phyloP scores from a whole-genome alignment of 805 yeast species.

The Spathaspora arborariae region DNA sequence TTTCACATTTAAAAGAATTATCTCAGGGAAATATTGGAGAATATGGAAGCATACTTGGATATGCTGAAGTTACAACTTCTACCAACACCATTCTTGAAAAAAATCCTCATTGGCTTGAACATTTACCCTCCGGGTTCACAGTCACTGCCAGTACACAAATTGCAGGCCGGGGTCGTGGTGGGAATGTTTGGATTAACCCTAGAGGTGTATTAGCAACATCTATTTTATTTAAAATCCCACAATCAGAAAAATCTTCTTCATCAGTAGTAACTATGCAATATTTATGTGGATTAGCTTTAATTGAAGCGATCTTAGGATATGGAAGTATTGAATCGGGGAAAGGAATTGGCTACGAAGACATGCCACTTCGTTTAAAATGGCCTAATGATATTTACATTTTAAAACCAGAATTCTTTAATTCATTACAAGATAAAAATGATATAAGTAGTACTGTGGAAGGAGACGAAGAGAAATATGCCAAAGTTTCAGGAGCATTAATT shows the following conservation, averaged over 20 bases:
- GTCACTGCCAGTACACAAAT: constrained; percentile 79
- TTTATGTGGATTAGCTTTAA: constrained; percentile 74
- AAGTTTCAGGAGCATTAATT: constrained; percentile 80
- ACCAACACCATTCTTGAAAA: constrained; percentile 76
- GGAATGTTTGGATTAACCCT: constrained; percentile 94
- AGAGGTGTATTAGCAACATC: constrained; percentile 86
- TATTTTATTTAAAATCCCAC: constrained; percentile 57
- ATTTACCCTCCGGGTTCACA: constrained; percentile 67
- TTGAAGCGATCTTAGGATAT: constrained; percentile 68
- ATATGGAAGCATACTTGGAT: constrained; percentile 63
- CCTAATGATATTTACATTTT: constrained; percentile 88
- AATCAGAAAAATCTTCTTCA: constrained; percentile 35
- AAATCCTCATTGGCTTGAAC: constrained; percentile 55
- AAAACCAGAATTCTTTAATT: constrained; percentile 53
- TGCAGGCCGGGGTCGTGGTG: constrained; percentile 92
- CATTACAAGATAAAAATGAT: constrained; percentile 27
- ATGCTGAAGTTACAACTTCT: constrained; percentile 88
- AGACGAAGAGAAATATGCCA: constrained; percentile 63
- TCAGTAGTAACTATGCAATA: constrained; percentile 85
- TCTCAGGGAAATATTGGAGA: constrained; percentile 19
- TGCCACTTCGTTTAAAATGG: constrained; percentile 90
- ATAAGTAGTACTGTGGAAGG: constrained; percentile 40
- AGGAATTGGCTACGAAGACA: constrained; percentile 57
- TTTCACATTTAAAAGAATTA: constrained; percentile 33
- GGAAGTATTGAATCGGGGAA: constrained; percentile 34